Evolutionary conservation across 1,284 basidiomycete genomes (phyloP), one percentile per base, ranked within the genome.

Genomic region (Cryptococcus wingfieldii): DNA sequence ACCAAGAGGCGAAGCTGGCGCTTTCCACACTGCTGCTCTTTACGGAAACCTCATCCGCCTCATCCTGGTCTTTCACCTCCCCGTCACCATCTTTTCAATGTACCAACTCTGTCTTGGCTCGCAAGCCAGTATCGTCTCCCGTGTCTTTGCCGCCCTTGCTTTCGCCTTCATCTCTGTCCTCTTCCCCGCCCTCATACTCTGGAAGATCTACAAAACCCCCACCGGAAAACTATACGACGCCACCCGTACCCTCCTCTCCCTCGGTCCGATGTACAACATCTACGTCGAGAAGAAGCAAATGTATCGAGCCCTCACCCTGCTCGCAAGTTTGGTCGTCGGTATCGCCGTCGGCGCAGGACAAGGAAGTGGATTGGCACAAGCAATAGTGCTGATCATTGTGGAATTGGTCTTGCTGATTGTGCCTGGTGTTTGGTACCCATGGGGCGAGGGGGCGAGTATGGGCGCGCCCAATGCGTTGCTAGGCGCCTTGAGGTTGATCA

Each of bases 361-460:
- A 79, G 80, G 80, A 62, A 90, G 86, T 64, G 95, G 94, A 2
- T 91, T 90, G 0, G 86, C 89, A 4, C 95, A 98, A 73, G 87
- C 92, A 1, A 85, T 96, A 66, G 82, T 97, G 53, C 85, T 98
- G 61, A 80, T 95, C 18, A 82, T 94, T 14, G 83, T 90, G 28
- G 92, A 96, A 72, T 86, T 96, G 16, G 80, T 81, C 34, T 84
- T 86, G 43, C 88, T 91, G 5, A 79, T 95, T 52, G 83, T 89
- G 34, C 95, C 92, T 42, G 91, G 88, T 57, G 80, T 96, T 42
- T 96, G 92, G 91, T 82, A 94, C 56, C 93, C 94, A 16, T 98
- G 94, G 94, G 92, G 90, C 42, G 88, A 89, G 53, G 93, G 94
- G 3, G 92, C 94, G 1, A 89, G 90, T 63, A 97, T 97, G 94